Base-by-base conservation (phyloP, 2,329 filamentous ascomycete species). In the Penicillium verrucosum region DNA sequence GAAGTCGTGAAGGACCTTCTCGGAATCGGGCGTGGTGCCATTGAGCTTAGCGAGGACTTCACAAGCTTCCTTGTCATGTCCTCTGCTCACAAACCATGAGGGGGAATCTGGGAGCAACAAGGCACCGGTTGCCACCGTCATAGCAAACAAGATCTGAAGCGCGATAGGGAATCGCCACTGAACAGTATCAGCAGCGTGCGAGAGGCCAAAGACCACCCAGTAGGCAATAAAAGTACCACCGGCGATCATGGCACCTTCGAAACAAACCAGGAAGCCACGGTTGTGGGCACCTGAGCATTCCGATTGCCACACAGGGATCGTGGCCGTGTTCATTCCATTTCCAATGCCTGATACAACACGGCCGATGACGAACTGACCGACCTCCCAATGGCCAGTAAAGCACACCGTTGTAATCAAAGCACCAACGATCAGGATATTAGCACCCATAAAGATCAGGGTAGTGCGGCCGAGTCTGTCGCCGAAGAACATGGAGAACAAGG, bases 51-150 rank as follows among this genome's bases (percentile, higher is more conserved):
- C 77, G 41, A 82, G 76, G 16, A 82, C 78, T 2, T 72, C 68
- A 25, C 71, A 71, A 43, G 70, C 81, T 62, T 76, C 80, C 57
- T 72, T 73, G 58, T 82, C 76, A 34, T 74, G 68, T 18, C 80
- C 81, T 51, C 78, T 77, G 42, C 79, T 68, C 12, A 84, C 75
- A 21, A 84, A 71, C 78, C 81, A 83, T 29, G 80, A 73, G 1
- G 82, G 82, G 0, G 79, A 82, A 55, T 84, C 82, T 8, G 81
- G 81, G 1, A 83, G 70, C 14, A 64, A 16, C 0, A 66, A 2
- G 18, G 59, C 65, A 40, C 68, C 68, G 11, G 34, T 0, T 7
- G 36, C 54, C 11, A 68, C 61, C 2, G 64, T 21, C 1, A 69
- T 4, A 16, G 62, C 79, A 37, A 80, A 74, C 48, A 80, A 40